Evolutionary conservation across 2,329 filamentous ascomycete genomes (phyloP), one percentile per base, ranked within the genome.

Genomic region (Pseudogymnoascus sp.): DNA sequence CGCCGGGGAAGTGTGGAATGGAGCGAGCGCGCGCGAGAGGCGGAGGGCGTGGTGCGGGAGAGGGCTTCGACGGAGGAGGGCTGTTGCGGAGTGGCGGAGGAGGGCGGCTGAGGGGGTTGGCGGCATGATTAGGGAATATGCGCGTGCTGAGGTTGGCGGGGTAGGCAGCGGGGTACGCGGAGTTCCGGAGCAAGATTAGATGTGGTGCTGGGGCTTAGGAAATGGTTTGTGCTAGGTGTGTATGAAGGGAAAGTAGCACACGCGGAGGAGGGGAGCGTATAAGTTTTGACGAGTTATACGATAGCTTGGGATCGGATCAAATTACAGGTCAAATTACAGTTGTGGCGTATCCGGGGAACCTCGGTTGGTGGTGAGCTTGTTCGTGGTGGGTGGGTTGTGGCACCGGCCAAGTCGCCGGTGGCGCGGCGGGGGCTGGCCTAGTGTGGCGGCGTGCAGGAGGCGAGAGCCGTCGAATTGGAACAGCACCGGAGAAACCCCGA

Each of bases 291-390:
- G 8, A 8, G n/a, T 52, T 52, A 31, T 16, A 52, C 26, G 43
- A 29, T 45, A 26, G 11, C 11, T 37, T 14, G 33, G 33, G 12
- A 4, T 21, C 0, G 7, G 21, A 4, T 49, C 23, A 49, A 49
- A 52, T 52, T 31, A 29, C 23, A 52, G 45, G 45, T 52, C 45
- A 31, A 31, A 52, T 52, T 52, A 52, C 45, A 52, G 45, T 52
- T 52, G 45, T 52, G 45, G 45, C 45, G 45, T 52, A 31, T 52
- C 45, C 26, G 26, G 45, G 45, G 45, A 52, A 52, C 45, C 45
- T 52, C 45, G 45, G 45, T 31, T 52, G 45, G 45, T n/a, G 16
- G 45, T 4, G 26, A 55, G 45, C 45, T 55, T 55, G 45, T 55
- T 55, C 3, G 45, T 55, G 29, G 45, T 33, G n/a, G n/a, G 21